Conservation (phyloP, 2,329 filamentous ascomycete genomes). For the Microthyrium microscopicum region DNA sequence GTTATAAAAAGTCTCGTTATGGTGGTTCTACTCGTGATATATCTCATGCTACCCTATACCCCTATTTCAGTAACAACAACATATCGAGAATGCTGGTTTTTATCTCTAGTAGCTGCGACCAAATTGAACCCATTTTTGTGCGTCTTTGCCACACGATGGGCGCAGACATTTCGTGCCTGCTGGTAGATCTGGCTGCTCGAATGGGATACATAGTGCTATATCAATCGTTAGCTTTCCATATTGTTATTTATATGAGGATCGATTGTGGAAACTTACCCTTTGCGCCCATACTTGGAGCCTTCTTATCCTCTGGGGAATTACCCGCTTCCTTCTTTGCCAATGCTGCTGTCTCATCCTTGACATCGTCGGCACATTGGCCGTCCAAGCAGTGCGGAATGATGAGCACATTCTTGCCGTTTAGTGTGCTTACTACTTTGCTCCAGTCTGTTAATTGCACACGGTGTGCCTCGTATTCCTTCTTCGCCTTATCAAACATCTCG, state of each 20-base stretch:
- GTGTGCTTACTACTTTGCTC: constrained; percentile 77
- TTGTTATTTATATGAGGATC: neutral
- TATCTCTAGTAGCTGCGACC: constrained; percentile 32
- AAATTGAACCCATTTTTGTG: constrained; percentile 86
- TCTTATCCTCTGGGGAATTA: constrained; percentile 57
- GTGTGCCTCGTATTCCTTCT: constrained; percentile 62
- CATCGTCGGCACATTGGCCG: constrained; percentile 75
- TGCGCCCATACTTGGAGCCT: constrained; percentile 58
- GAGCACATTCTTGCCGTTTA: constrained; percentile 85
- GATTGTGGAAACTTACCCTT: constrained; percentile 31
- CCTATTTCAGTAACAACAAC: no score
- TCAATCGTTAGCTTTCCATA: neutral
- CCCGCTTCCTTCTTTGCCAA: constrained; percentile 50
- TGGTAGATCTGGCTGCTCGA: constrained; percentile 66
- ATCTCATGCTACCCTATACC: no score
- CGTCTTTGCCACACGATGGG: constrained; percentile 62
- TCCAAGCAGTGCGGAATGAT: constrained; percentile 81
- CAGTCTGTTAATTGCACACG: constrained; percentile 67
- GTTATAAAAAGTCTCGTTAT: no score
- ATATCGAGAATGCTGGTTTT: no score
- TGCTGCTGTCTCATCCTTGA: constrained; percentile 88
- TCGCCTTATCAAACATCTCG: constrained; percentile 64
- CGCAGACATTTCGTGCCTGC: constrained; percentile 85
- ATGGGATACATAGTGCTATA: constrained; percentile 50
- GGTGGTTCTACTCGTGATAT: no score